Base-by-base conservation (phyloP, 768 basidiomycete species). In the Suillus discolor region DNA sequence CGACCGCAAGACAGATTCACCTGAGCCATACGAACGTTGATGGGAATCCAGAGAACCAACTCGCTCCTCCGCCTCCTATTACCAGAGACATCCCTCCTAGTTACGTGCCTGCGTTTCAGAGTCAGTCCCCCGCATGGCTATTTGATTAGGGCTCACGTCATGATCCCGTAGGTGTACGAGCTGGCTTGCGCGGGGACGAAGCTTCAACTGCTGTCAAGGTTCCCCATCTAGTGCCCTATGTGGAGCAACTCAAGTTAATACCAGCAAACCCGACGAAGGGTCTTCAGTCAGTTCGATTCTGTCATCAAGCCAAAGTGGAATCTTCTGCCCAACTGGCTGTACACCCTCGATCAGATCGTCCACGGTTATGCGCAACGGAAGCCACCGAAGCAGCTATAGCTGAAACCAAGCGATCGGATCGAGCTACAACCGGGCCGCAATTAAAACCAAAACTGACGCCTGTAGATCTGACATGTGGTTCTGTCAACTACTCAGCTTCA, bases 21-120 rank as follows among this genome's bases (percentile, higher is more conserved):
- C 8, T 38, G 42, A 25, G 60, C 4, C 23, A 65, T 16, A 20
- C 34, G 11, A 62, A 64, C 15, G 6, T n/a, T 1, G 34, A 54
- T 8, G n/a, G 39, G n/a, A 62, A 41, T 51, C 18, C 11, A 4
- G 59, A 62, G 28, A 45, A 23, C 34, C 36, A 34, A 9, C 45
- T 25, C 1, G 38, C 25, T 47, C 31, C 31, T 18, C 61, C 59
- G 25, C 60, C 47, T 47, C 23, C 45, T 28, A 34, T 28, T 3
- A 23, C 2, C 18, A 38, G 23, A 36, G 12, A 49, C 25, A 41
- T 18, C 1, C 49, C 49, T 36, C 28, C 12, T n/a, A 6, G 20
- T 51, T 65, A 42, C 18, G 49, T 65, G 36, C 64, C 64, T 18
- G 15, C 15, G 3, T 65, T 65, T 53, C 64, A 65, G 53, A 65